Evolutionary conservation across 192 early-diverging fungal species (phyloP).

Genomic region (Coemansia sp.): DNA sequence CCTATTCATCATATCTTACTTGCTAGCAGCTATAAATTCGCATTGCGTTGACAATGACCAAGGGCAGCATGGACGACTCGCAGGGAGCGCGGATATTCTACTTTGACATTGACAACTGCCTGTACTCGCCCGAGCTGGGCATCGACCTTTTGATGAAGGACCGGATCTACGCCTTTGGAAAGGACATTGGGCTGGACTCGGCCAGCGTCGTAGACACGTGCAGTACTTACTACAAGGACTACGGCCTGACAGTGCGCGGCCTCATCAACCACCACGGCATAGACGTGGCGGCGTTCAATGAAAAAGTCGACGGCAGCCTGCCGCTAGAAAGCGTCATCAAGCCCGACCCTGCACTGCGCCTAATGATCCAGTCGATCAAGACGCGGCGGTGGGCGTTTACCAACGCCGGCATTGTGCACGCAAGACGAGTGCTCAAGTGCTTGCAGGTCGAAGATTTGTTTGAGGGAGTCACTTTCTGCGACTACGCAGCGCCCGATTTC

Average conservation of each 20-base stretch:
- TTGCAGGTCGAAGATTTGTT: conserved; percentile 73
- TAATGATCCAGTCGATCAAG: conserved; percentile 60
- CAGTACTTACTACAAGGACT: conserved; percentile 66
- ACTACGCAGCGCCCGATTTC: conserved; percentile 71
- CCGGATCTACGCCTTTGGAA: conserved; percentile 67
- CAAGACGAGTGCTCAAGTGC: conserved; percentile 63
- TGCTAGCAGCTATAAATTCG: no score
- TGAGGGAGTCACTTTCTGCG: conserved; percentile 75
- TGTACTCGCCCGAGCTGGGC: conserved; percentile 62
- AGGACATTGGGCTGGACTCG: conserved; percentile 59
- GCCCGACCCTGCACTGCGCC: conserved; percentile 62
- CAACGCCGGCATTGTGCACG: conserved; percentile 76
- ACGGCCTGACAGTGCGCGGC: conserved; percentile 74
- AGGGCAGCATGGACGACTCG: conserved; percentile 1
- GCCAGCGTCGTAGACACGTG: conserved; percentile 57
- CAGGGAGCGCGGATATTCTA: conserved; percentile 59
- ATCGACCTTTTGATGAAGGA: conserved; percentile 60
- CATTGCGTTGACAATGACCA: not conserved
- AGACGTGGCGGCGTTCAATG: conserved; percentile 66
- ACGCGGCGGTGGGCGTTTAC: conserved; percentile 79
- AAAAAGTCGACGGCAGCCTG: conserved; percentile 68
- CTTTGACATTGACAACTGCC: conserved; percentile 84
- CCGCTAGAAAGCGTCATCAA: conserved; percentile 67
- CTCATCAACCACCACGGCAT: conserved; percentile 70
- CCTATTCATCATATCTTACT: not conserved